These are phyloP conservation scores for Lactarius pseudohatsudake DNA, from an alignment of 768 basidiomycete genomes.

Conservation along the genomic window DNA sequence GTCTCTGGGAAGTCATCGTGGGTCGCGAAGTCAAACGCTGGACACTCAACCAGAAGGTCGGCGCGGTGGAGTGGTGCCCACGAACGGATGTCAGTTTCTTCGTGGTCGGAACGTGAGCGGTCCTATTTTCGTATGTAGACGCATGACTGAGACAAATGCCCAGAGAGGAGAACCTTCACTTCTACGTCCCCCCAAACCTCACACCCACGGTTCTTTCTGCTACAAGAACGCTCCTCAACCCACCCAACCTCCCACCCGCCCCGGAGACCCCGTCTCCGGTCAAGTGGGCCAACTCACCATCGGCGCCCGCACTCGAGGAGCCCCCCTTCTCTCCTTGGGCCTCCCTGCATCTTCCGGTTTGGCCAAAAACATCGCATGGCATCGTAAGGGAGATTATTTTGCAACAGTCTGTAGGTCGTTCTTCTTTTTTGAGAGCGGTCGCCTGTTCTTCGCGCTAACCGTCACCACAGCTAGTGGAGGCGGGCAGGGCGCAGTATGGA, in stretches of 20 bases:
- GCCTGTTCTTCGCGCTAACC: conserved; percentile 8
- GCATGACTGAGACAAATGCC: conserved; percentile 12
- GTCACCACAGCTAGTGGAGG: conserved; percentile 54
- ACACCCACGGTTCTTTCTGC: conserved; percentile 54
- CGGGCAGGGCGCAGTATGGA: conserved; percentile 84
- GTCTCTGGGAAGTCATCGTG: conserved; percentile 89
- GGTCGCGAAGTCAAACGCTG: conserved; percentile 88
- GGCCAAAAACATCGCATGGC: conserved; percentile 86
- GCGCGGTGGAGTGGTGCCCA: conserved; percentile 92
- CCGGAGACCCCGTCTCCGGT: conserved; percentile 59
- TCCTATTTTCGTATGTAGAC: conserved; percentile 11
- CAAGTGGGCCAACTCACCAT: conserved; percentile 62
- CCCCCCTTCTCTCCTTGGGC: conserved; percentile 57
- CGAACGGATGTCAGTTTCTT: conserved; percentile 78
- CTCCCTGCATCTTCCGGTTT: conserved; percentile 67
- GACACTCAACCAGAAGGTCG: conserved; percentile 77
- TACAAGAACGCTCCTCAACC: conserved; percentile 63
- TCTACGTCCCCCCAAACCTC: conserved; percentile 79
- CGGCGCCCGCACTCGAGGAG: conserved; percentile 46
- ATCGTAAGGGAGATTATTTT: conserved; percentile 92
- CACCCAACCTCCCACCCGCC: conserved; percentile 58
- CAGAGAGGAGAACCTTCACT: conserved; percentile 80
- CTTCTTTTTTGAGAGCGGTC: neutral
- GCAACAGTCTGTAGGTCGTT: conserved; percentile 86
- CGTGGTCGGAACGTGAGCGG: conserved; percentile 72